Base-by-base conservation (phyloP, 257 asterid genomes). In the Jacaranda mimosifolia region DNA sequence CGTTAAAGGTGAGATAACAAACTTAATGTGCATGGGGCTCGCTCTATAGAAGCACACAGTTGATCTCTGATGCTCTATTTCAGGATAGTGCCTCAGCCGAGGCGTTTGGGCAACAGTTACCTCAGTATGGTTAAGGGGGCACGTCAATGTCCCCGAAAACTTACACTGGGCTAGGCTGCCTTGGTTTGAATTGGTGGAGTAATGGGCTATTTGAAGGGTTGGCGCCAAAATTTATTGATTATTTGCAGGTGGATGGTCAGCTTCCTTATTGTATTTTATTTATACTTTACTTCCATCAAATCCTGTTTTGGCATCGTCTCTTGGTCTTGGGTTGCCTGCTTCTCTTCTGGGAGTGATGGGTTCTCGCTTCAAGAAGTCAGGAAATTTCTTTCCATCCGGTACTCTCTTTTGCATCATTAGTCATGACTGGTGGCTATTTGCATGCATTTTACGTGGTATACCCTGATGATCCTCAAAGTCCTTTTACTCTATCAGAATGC, bases 351-450 rank as follows among this genome's bases (percentile, higher is more conserved):
- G 83, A 43, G 96, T 91, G 74, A 91, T 91, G 99, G 99, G 97
- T 13, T 83, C 89, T 48, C 97, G 99, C 26, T 93, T 90, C 77
- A 87, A 81, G 87, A 90, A 77, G 83, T 93, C 98, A 0, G 92
- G 91, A 40, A 95, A 95, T 90, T 74, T 95, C 67, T 93, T 95
- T 68, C 99, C 97, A 0, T 94, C 98, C 32, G 99, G 98, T 38
- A 70, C 91, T 95, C 79, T 87, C 98, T 40, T 36, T 87, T 15
- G 90, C 77, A 5, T 95, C 99, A 40, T 68, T 95, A 4, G 77
- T 93, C 68, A 95, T 95, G 99, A 90, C 82, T 1, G 97, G 89
- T 68, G 99, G 99, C 56, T 93, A 95, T 81, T 19, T 93, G 83
- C 98, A 95, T 42, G 98, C 97, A 88, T 93, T 51, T 45, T 93